Conservation (phyloP, 192 early-diverging fungal genomes). For the Backusella mclennaniae region DNA sequence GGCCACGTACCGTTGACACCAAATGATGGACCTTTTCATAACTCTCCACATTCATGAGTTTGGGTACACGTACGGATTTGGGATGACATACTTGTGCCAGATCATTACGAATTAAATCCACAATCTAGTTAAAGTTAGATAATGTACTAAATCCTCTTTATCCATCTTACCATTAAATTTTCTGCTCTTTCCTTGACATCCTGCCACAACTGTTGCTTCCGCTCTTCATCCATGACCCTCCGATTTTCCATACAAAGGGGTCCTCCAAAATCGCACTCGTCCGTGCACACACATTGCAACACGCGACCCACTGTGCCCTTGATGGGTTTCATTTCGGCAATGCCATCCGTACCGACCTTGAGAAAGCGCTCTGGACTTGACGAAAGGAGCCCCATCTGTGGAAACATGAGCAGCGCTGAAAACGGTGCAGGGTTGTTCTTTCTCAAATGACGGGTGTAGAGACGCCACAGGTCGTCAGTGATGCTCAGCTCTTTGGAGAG, state of each 20-base stretch:
- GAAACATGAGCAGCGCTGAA: conserved; percentile 68
- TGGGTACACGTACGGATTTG: conserved; percentile 69
- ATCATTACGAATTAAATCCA: conserved; percentile 95
- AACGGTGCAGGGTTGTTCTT: conserved; percentile 85
- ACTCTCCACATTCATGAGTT: conserved; percentile 85
- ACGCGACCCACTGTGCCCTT: conserved; percentile 77
- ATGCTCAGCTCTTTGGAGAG: conserved; percentile 21
- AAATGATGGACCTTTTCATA: conserved; percentile 93
- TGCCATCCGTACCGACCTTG: conserved; percentile 37
- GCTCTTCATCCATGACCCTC: conserved; percentile 35
- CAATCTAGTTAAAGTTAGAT: conserved; percentile 57
- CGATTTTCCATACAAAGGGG: conserved; percentile 33
- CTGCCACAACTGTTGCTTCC: conserved; percentile 47
- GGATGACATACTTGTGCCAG: conserved; percentile 72
- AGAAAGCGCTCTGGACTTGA: conserved; percentile 81
- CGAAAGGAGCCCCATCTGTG: conserved; percentile 30
- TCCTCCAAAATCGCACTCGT: conserved; percentile 30
- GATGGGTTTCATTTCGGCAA: conserved; percentile 94
- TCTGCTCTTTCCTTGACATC: conserved; percentile 93
- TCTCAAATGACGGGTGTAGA: conserved; percentile 68
- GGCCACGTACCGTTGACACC: conserved; percentile 79
- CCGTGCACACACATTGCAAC: conserved; percentile 48
- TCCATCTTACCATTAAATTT: conserved; percentile 82
- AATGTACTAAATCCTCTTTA: too few species aligned
- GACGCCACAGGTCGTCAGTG: conserved; percentile 30